Conservation (phyloP, 192 early-diverging fungal genomes). For the Diversispora eburnea region DNA sequence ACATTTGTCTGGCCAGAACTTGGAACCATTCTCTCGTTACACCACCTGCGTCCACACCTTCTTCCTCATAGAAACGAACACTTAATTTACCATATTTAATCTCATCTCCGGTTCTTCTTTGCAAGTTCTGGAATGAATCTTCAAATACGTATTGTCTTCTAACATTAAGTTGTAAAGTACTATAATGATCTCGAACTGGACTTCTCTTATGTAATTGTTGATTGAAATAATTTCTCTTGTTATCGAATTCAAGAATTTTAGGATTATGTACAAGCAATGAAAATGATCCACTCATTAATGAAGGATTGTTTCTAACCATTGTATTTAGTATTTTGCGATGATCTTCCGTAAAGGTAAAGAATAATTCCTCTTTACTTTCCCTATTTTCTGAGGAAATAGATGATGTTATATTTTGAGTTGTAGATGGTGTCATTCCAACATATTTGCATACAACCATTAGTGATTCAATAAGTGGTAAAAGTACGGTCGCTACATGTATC, state of each 20-base stretch:
- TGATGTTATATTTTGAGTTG: slow-evolving; percentile 28
- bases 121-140: slow-evolving; percentile 93
- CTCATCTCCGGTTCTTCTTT: slow-evolving; percentile 85
- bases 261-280: slow-evolving; percentile 94
- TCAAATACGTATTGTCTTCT: slow-evolving; percentile 93
- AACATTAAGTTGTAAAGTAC: slow-evolving; percentile 82
- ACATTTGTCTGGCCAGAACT: slow-evolving; percentile 94
- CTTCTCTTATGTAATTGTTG: slow-evolving; percentile 90
- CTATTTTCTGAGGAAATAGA: slow-evolving; percentile 14
- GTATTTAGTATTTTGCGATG: slow-evolving; percentile 96
- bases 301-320: slow-evolving; percentile 96
- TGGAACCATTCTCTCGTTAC: slow-evolving; percentile 99
- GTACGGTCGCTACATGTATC: slow-evolving; percentile 85
- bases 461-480: slow-evolving; percentile 92
- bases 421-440: slow-evolving; percentile 48
- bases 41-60: slow-evolving; percentile 97
- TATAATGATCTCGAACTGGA: slow-evolving; percentile 56
- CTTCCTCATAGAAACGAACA: slow-evolving; percentile 93
- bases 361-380: slow-evolving; percentile 62
- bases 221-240: slow-evolving; percentile 96
- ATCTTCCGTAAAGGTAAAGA: slow-evolving; percentile 85
- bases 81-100: slow-evolving; percentile 91
- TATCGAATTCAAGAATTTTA: slow-evolving; percentile 98
- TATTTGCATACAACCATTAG: slow-evolving; percentile 98
- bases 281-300: slow-evolving; percentile 94